Conservation (phyloP, 306 rosid species). For the Lablab purpureus region DNA sequence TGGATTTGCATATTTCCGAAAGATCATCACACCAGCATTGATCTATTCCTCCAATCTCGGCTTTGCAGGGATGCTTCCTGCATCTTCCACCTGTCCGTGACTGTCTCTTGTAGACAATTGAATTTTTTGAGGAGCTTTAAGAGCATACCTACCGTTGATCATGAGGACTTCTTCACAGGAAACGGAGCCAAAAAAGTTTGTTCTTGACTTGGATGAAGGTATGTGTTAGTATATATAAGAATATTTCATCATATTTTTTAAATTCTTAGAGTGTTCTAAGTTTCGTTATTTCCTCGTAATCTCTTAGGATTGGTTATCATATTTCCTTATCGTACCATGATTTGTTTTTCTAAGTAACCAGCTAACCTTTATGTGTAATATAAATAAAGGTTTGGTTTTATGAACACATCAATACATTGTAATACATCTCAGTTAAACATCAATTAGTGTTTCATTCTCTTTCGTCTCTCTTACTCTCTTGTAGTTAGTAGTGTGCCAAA, state of each 20-base stretch:
- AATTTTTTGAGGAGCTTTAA: conserved; percentile 34
- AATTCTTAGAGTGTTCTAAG: neutral
- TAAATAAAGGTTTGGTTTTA: neutral
- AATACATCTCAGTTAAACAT: neutral
- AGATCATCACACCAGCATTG: conserved; percentile 35
- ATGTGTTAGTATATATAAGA: conserved; percentile 26
- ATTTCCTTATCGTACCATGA: neutral
- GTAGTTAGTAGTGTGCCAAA: neutral
- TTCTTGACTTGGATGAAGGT: conserved; percentile 73
- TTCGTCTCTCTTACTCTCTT: neutral
- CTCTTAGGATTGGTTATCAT: neutral
- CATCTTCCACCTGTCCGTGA: conserved; percentile 52
- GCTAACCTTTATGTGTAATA: neutral
- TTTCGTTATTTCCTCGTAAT: neutral
- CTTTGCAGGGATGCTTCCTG: conserved; percentile 58
- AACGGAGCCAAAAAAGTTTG: conserved; percentile 52
- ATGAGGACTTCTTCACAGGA: conserved; percentile 43
- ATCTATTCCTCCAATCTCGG: conserved; percentile 73
- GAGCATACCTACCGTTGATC: conserved; percentile 48
- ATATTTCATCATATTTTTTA: neutral
- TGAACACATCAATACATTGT: neutral
- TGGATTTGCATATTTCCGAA: conserved; percentile 50
- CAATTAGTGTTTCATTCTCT: neutral
- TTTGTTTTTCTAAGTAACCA: neutral
- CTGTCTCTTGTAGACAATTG: conserved; percentile 45